Evolutionary conservation across 106 monocot genomes (phyloP).

Genomic region (Dactylorhiza incarnata): DNA sequence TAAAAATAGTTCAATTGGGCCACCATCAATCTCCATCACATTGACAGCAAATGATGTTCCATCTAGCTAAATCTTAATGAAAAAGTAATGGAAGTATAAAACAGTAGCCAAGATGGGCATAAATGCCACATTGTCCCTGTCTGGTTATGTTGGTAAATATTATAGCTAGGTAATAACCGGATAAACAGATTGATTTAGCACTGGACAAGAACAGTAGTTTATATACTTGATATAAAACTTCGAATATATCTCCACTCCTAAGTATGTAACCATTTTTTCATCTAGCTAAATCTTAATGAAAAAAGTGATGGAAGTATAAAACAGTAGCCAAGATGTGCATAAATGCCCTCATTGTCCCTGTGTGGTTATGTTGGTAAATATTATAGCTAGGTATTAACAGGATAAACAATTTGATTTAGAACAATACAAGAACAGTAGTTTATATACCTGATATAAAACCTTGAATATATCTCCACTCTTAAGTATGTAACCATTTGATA

Average conservation of each 20-base stretch:
- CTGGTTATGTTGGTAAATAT: not conserved
- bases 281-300: too few relatives aligned
- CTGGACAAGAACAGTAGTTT: too few relatives aligned
- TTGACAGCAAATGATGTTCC: too few relatives aligned
- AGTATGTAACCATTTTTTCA: constrained; percentile 16
- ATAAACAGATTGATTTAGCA: not conserved
- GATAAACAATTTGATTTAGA: not conserved
- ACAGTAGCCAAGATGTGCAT: too few relatives aligned
- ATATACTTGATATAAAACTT: constrained; percentile 65
- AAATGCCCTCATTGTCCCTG: too few relatives aligned
- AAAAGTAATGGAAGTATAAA: not conserved
- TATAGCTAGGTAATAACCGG: too few relatives aligned
- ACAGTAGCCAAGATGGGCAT: not conserved
- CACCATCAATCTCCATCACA: too few relatives aligned
- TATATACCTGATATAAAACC: constrained; percentile 65
- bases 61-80: not conserved
- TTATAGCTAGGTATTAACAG: too few relatives aligned
- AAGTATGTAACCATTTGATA: constrained; percentile 30
- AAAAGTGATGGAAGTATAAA: too few relatives aligned
- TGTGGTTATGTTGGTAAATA: too few relatives aligned
- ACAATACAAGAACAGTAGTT: not conserved
- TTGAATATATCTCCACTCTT: constrained; percentile 39
- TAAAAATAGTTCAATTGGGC: too few relatives aligned
- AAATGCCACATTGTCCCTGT: not conserved
- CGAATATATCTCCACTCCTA: constrained; percentile 36